A percentile compares a stretch with the other conserved stretches of the same genome.
Evolutionary conservation across 2,329 filamentous ascomycete genomes (phyloP).

Genomic region (Fusarium coffeatum): DNA sequence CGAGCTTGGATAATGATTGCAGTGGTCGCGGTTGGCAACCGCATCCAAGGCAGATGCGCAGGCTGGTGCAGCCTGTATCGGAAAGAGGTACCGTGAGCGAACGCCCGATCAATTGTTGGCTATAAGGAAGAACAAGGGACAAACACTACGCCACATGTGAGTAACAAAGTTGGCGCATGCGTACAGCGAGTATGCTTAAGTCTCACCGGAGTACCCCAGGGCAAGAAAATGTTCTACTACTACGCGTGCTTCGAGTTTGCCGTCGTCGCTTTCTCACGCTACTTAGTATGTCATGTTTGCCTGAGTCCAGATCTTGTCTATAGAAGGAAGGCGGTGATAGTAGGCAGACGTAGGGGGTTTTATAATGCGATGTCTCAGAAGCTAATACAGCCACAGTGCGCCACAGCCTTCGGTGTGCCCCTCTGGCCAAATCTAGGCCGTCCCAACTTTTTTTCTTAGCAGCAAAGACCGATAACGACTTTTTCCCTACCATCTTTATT

Average conservation of each 20-base stretch:
- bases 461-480: conserved; percentile 31
- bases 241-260: conserved; percentile 24
- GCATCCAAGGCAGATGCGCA: conserved; percentile 46
- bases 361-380: neutral
- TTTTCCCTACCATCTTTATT: conserved; percentile 24
- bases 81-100: conserved; percentile 20
- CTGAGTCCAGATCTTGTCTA: conserved; percentile 14
- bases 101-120: neutral
- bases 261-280: conserved; percentile 34
- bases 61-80: conserved; percentile 36
- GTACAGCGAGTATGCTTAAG: neutral
- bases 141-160: conserved; percentile 12
- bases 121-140: conserved; percentile 4
- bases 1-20: conserved; percentile 25
- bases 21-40: conserved; percentile 40
- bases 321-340: conserved; percentile 41
- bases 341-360: conserved; percentile 30
- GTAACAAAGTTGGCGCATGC: neutral
- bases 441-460: conserved; percentile 44
- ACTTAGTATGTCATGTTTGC: conserved; percentile 45
- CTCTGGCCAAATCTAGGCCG: neutral
- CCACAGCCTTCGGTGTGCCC: conserved; percentile 29
- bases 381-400: conserved; percentile 27
- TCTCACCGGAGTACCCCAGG: neutral
- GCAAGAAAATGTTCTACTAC: conserved; percentile 21